Percentiles rank a stretch among this genome's conserved stretches.
Evolutionary conservation across 176 grass and related monocot species (phyloP).

Genomic region (Chrysopogon serrulatus): DNA sequence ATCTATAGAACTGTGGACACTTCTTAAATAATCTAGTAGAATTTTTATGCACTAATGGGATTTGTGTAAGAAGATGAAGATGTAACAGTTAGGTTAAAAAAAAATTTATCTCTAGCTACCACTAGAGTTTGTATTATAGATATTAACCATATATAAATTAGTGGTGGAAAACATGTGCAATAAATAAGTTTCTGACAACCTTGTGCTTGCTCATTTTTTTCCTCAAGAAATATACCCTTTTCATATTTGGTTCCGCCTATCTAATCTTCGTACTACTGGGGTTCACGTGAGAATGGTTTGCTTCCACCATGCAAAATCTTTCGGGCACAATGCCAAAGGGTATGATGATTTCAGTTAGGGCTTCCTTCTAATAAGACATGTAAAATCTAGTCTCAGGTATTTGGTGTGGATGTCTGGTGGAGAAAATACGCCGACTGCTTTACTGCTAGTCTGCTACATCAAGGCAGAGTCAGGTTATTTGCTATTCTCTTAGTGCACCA

Average conservation of each 20-base stretch:
- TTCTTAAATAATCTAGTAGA: neutral
- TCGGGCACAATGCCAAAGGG: neutral
- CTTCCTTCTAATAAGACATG: too few relatives aligned
- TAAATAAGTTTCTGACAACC: neutral
- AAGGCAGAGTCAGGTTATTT: too few relatives aligned
- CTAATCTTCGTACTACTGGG: neutral
- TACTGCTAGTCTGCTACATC: neutral
- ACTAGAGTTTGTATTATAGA: neutral
- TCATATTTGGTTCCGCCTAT: neutral
- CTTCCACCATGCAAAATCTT: neutral
- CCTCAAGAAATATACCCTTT: neutral
- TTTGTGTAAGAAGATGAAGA: neutral
- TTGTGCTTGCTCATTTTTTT: neutral
- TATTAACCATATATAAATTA: neutral
- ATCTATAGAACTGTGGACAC: neutral
- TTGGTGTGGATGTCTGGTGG: neutral
- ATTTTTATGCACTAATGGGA: neutral
- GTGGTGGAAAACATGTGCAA: neutral
- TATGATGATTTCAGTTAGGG: neutral
- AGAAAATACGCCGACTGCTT: neutral
- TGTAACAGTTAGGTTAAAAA: neutral
- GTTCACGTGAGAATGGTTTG: neutral
- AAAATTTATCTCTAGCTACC: neutral
- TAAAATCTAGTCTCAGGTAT: neutral
- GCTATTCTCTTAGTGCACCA: too few relatives aligned